A percentile compares a stretch with the other conserved stretches of the same genome.
Evolutionary conservation across 345 rosid genomes (phyloP).

Genomic region (Populus tremula): DNA sequence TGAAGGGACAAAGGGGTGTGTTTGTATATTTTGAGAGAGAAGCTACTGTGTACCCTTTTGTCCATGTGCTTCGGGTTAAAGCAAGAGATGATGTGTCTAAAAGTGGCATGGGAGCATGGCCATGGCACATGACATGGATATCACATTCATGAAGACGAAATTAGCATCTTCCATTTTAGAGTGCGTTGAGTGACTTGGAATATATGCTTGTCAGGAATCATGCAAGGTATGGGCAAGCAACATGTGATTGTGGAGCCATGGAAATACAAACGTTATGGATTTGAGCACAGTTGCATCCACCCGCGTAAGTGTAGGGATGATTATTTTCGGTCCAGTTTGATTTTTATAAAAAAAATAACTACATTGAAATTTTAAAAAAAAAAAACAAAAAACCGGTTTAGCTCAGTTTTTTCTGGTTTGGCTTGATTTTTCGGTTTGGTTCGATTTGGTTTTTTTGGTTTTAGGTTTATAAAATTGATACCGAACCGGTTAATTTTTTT

Average conservation of each 20-base stretch:
- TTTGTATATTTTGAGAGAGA: no score
- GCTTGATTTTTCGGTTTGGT: no score
- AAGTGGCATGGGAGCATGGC: background rate
- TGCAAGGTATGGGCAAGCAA: background rate
- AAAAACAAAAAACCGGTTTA: no score
- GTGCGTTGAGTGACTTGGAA: background rate
- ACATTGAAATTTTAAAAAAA: no score
- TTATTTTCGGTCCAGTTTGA: no score
- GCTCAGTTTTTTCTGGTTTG: no score
- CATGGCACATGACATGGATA: background rate
- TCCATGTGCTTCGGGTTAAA: background rate
- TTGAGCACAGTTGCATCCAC: background rate
- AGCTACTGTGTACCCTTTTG: background rate
- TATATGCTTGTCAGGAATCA: conserved; percentile 11
- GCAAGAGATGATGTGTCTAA: background rate
- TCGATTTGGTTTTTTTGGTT: no score
- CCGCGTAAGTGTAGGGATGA: no score
- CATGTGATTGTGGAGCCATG: background rate
- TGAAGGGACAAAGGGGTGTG: background rate
- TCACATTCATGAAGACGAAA: background rate
- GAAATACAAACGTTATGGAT: background rate
- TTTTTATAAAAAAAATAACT: no score
- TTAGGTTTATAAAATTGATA: no score
- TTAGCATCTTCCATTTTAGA: background rate
- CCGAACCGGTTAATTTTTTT: no score